Percentiles rank a stretch among this genome's conserved stretches.
These are phyloP conservation scores for Phytophthora citricola DNA, from an alignment of 352 stramenopile species.

Conservation along the genomic window DNA sequence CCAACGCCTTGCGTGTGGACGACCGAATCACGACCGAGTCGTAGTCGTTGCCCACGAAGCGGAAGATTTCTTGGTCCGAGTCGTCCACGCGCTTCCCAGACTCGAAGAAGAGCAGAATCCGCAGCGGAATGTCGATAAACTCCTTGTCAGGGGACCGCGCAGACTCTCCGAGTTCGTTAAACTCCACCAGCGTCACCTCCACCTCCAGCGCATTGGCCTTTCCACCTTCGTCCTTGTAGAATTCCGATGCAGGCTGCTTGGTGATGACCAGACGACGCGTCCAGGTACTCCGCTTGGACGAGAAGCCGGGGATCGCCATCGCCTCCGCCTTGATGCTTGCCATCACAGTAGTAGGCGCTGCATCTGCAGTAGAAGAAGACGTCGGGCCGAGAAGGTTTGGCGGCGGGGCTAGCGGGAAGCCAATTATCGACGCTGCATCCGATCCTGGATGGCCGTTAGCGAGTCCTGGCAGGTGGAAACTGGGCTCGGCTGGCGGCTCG, in stretches of 20 bases:
- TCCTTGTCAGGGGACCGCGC: slow-evolving; percentile 70
- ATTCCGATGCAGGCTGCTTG: slow-evolving; percentile 85
- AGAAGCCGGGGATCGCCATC: slow-evolving; percentile 2
- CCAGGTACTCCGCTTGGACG: slow-evolving; percentile 58
- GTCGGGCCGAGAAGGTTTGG: slow-evolving; percentile 28
- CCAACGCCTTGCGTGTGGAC: slow-evolving; percentile 61
- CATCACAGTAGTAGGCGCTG: slow-evolving; percentile 19
- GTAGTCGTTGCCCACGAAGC: slow-evolving; percentile 87
- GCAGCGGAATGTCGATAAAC: slow-evolving; percentile 84
- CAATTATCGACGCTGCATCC: slow-evolving; percentile 12
- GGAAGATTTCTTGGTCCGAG: slow-evolving; percentile 87
- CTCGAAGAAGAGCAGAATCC: slow-evolving; percentile 85
- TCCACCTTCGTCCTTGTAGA: slow-evolving; percentile 91
- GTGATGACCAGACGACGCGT: slow-evolving; percentile 83
- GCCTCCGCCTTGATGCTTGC: slow-evolving; percentile 13
- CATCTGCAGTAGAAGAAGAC: slow-evolving; percentile 24
- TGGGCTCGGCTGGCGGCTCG: slow-evolving; percentile 23
- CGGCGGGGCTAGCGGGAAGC: slow-evolving; percentile 29
- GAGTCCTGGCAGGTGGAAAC: slow-evolving; percentile 33
- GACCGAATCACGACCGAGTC: slow-evolving; percentile 83
- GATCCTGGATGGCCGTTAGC: not conserved
- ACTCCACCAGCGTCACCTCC: slow-evolving; percentile 84
- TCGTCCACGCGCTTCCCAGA: slow-evolving; percentile 87
- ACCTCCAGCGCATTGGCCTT: slow-evolving; percentile 85
- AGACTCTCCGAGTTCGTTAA: slow-evolving; percentile 71